A percentile compares a stretch with the other conserved stretches of the same genome.
Evolutionary conservation across 169 alveolate species (phyloP).

Genomic region (Cryptosporidium sp.): DNA sequence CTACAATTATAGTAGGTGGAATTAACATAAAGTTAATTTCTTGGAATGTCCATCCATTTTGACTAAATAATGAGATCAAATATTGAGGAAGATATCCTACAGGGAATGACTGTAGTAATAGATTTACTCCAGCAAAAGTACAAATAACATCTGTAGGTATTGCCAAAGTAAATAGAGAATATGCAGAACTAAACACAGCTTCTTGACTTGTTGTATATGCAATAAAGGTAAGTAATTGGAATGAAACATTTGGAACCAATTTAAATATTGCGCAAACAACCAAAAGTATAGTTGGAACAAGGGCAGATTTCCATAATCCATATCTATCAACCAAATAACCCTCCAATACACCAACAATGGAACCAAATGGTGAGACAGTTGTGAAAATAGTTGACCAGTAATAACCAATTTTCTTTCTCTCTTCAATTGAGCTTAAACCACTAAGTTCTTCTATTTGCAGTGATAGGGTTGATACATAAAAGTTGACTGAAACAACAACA

Average conservation of each 20-base stretch:
- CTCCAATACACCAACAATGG: conserved; percentile 48
- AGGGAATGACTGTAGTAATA: conserved; percentile 64
- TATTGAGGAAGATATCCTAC: conserved; percentile 45
- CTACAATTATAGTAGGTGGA: conserved; percentile 49
- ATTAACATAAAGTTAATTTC: conserved; percentile 32
- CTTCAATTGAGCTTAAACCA: conserved; percentile 15
- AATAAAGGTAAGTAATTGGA: conserved; percentile 59
- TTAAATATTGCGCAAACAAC: conserved; percentile 39
- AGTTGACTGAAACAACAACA: conserved; percentile 61
- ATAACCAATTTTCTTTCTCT: conserved; percentile 43
- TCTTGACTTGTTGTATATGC: conserved; percentile 74
- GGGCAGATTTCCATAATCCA: conserved; percentile 57
- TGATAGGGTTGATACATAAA: conserved; percentile 63
- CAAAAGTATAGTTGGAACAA: conserved; percentile 32
- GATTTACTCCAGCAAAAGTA: conserved; percentile 64
- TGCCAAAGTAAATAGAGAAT: conserved; percentile 39
- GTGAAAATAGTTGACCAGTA: conserved; percentile 70
- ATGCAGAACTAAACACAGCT: conserved; percentile 61
- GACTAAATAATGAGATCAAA: conserved; percentile 24
- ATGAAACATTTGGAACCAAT: conserved; percentile 51
- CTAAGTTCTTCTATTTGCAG: conserved; percentile 67
- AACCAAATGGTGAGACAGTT: conserved; percentile 71
- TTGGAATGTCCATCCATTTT: conserved; percentile 40
- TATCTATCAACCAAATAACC: conserved; percentile 51
- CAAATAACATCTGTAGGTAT: conserved; percentile 64